phyloP scores from a whole-genome alignment of 108 stramenopile genomes.

The Cyclotella kingstonii region DNA sequence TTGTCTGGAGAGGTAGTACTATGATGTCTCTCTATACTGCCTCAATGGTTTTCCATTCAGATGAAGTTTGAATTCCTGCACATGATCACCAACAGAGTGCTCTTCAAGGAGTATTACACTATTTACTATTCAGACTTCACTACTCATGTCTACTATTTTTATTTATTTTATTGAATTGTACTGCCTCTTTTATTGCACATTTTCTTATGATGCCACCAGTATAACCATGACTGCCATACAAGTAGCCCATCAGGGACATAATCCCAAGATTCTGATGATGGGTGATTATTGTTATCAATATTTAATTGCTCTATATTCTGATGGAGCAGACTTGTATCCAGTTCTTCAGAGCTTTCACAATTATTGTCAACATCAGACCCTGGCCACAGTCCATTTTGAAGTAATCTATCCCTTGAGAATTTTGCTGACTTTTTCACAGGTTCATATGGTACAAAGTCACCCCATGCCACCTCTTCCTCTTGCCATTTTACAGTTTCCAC shows the following conservation, averaged over 20 bases:
- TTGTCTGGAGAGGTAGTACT: too few relatives aligned
- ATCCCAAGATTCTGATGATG: constrained; percentile 56
- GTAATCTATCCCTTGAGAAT: constrained; percentile 57
- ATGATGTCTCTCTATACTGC: too few relatives aligned
- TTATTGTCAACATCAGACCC: constrained; percentile 39
- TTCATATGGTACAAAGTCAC: constrained; percentile 66
- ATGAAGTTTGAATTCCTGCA: too few relatives aligned
- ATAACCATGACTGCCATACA: constrained; percentile 73
- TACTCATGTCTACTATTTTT: too few relatives aligned
- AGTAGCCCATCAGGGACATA: constrained; percentile 82
- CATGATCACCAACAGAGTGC: too few relatives aligned
- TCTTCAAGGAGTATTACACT: too few relatives aligned
- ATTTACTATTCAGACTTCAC: too few relatives aligned
- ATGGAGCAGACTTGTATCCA: too few relatives aligned
- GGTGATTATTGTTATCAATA: neutral
- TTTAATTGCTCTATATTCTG: constrained; percentile 2
- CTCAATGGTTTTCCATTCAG: too few relatives aligned
- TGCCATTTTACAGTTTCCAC: constrained; percentile 62
- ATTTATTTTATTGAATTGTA: too few relatives aligned
- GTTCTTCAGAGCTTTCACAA: neutral
- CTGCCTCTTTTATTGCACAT: too few relatives aligned
- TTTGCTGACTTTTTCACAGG: constrained; percentile 46
- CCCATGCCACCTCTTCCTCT: constrained; percentile 85
- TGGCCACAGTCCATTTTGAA: constrained; percentile 48
- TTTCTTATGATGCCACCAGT: too few relatives aligned